These are phyloP conservation scores for Articulospora tetracladia DNA, from an alignment of 495 filamentous ascomycete species.

Conservation along the genomic window DNA sequence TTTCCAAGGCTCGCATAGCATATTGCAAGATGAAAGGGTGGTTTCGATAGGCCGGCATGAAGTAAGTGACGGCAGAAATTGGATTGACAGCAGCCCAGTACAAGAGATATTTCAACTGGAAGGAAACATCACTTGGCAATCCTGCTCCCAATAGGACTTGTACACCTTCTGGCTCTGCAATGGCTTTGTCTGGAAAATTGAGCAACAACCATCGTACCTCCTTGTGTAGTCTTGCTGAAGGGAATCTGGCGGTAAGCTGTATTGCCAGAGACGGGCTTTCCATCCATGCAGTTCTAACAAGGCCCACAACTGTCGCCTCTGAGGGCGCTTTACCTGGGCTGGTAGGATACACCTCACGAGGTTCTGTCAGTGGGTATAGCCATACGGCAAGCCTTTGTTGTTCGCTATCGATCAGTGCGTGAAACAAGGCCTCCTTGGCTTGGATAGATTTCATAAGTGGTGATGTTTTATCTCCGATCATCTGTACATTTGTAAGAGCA, in stretches of 20 bases:
- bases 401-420: conserved; percentile 80
- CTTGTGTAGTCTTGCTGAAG: conserved; percentile 62
- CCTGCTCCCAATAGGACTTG: conserved; percentile 73
- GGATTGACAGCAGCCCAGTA: conserved; percentile 96
- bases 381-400: conserved; percentile 79
- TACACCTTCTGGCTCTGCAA: conserved; percentile 74
- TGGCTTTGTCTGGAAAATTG: conserved; percentile 75
- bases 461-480: conserved; percentile 49
- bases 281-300: conserved; percentile 79
- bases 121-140: conserved; percentile 73
- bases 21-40: conserved; percentile 95
- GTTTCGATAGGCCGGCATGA: conserved; percentile 88
- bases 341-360: conserved; percentile 32
- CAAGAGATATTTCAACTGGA: conserved; percentile 84
- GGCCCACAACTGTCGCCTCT: conserved; percentile 52
- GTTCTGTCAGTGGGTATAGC: conserved; percentile 78
- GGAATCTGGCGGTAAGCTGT: conserved; percentile 75
- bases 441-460: conserved; percentile 61
- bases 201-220: conserved; percentile 78
- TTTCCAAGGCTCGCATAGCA: conserved; percentile 91
- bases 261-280: conserved; percentile 81
- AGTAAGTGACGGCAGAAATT: conserved; percentile 86
- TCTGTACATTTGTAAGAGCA: conserved; percentile 51
- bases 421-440: conserved; percentile 76
- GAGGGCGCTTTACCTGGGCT: conserved; percentile 37